Base-by-base conservation (phyloP, 2,329 filamentous ascomycete genomes). In the Penicillium sp. region DNA sequence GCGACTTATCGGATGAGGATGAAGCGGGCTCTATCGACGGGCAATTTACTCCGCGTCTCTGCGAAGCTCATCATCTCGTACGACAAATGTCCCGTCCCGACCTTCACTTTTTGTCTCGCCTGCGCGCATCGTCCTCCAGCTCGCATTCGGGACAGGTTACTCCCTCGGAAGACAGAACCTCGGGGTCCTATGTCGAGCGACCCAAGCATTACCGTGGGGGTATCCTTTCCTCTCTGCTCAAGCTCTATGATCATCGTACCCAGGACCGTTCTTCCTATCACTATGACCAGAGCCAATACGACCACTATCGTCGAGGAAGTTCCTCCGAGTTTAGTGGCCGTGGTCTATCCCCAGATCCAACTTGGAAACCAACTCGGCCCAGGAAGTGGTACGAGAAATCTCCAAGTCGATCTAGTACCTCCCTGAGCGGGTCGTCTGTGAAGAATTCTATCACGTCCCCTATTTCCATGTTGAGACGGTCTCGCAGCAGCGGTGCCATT, bases 191-290 rank as follows among this genome's bases (percentile, higher is more conserved):
- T 54, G 75, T 85, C 12, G 78, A 81, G 30, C 71, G 73, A 28
- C 84, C 84, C 3, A 65, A 71, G 14, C 75, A 81, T 45, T 89
- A 85, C 58, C 77, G 80, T 33, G 82, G 80, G 18, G 84, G 86
- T 18, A 77, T 90, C 31, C 68, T 93, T 1, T 80, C 81, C 2
- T 82, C 80, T 0, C 67, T 93, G 0, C 67, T 92, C 33, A 85
- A 81, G 59, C 70, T 88, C 7, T 82, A 85, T 54, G 73, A 78
- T 41, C 68, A 76, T 43, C 68, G 71, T 51, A 49, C 51, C 53
- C 41, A 51, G 49, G 42, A 57, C 47, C 39, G 63, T 49, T 47
- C 51, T 35, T 35, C 59, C 18, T 37, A 37, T 29, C 25, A 37
- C 25, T 37, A 39, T 10, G 37, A 46, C 8, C 51, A 52, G 12